These are phyloP conservation scores for Tricholomella constricta DNA, from an alignment of 768 basidiomycete genomes.

Conservation along the genomic window DNA sequence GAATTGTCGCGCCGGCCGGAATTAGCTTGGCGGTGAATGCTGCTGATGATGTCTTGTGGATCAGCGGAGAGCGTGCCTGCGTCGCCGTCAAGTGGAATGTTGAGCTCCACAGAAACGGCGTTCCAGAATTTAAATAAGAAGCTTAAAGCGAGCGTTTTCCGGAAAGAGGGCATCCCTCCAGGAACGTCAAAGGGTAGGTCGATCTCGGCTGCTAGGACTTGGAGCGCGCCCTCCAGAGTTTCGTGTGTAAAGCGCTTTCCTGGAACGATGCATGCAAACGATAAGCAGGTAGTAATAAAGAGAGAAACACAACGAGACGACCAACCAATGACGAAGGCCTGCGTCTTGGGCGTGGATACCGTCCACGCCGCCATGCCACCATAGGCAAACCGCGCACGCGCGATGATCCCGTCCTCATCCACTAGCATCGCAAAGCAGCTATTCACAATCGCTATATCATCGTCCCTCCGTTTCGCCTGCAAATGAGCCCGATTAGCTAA, in stretches of 20 bases:
- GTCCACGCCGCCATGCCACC: slow-evolving; percentile 20
- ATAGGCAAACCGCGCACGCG: slow-evolving; percentile 15
- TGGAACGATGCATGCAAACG: neutral
- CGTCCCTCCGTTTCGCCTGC: slow-evolving; percentile 17
- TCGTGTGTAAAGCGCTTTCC: slow-evolving; percentile 12
- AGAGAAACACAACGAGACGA: neutral
- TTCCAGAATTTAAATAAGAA: slow-evolving; percentile 20
- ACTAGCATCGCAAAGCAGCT: slow-evolving; percentile 16
- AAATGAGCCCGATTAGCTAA: no score
- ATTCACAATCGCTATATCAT: slow-evolving; percentile 18
- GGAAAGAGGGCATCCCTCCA: slow-evolving; percentile 17
- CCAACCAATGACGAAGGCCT: slow-evolving; percentile 11
- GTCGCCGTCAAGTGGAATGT: slow-evolving; percentile 6
- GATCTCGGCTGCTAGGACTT: slow-evolving; percentile 11
- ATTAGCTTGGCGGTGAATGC: slow-evolving; percentile 11
- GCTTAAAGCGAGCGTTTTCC: slow-evolving; percentile 18
- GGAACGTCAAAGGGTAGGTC: slow-evolving; percentile 16
- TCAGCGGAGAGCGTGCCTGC: neutral
- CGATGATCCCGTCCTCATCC: slow-evolving; percentile 5
- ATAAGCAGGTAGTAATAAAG: neutral
- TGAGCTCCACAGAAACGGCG: slow-evolving; percentile 12
- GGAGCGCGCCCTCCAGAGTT: slow-evolving; percentile 10
- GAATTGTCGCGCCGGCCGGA: slow-evolving; percentile 16
- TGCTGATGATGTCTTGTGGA: slow-evolving; percentile 9
- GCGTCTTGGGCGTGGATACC: slow-evolving; percentile 14